Evolutionary conservation across 2,329 filamentous ascomycete genomes (phyloP).

Genomic region (Cladophialophora carrionii): DNA sequence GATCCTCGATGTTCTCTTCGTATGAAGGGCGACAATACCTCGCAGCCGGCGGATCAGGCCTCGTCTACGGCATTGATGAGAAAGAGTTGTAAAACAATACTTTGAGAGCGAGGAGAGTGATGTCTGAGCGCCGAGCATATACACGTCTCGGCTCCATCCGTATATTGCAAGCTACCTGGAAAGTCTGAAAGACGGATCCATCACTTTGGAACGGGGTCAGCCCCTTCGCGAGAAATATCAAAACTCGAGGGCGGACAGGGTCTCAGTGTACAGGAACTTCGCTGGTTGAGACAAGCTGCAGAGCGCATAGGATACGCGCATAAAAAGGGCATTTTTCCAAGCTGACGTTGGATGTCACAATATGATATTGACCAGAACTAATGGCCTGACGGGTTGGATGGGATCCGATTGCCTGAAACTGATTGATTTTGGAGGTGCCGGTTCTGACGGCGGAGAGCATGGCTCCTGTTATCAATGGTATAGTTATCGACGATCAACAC

Average conservation of each 20-base stretch:
- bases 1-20: not conserved
- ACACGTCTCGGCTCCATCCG: constrained; percentile 23
- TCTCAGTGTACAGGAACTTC: constrained; percentile 15
- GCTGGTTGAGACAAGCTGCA: constrained; percentile 23
- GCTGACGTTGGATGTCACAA: constrained; percentile 28
- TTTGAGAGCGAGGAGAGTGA: constrained; percentile 11
- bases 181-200: constrained; percentile 13
- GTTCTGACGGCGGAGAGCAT: constrained; percentile 18
- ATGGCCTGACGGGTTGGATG: not conserved
- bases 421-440: constrained; percentile 21
- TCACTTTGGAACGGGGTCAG: constrained; percentile 21
- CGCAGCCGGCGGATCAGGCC: constrained; percentile 20
- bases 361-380: constrained; percentile 22
- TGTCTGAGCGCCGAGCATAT: constrained; percentile 24
- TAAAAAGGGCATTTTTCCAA: constrained; percentile 23
- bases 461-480: constrained; percentile 27
- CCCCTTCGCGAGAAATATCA: constrained; percentile 11
- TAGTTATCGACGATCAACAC: constrained; percentile 25
- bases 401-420: constrained; percentile 13
- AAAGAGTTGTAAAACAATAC: constrained; percentile 22
- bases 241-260: constrained; percentile 7
- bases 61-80: constrained; percentile 26
- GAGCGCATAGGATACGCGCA: constrained; percentile 20
- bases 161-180: constrained; percentile 18
- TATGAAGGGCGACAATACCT: constrained; percentile 16